A percentile compares a stretch with the other conserved stretches of the same genome.
These are phyloP conservation scores for Porcisia deanei DNA, from an alignment of 208 protist genomes.

Conservation along the genomic window DNA sequence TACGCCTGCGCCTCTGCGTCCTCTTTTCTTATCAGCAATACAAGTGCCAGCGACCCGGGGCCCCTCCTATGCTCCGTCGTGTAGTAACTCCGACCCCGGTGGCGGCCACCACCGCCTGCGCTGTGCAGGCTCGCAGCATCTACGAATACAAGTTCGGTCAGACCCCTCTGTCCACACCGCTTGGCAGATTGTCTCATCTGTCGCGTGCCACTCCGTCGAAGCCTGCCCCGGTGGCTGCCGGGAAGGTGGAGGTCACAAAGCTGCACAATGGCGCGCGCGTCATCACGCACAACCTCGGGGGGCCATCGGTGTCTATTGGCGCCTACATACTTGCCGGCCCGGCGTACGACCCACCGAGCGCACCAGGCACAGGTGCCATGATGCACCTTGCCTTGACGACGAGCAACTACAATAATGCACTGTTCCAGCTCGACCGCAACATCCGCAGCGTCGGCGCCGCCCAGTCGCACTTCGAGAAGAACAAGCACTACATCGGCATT, in stretches of 20 bases:
- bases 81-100: conserved; percentile 24
- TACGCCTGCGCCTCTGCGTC: background rate
- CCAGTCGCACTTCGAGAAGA: conserved; percentile 73
- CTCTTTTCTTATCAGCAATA: background rate
- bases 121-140: conserved; percentile 50
- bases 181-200: conserved; percentile 18
- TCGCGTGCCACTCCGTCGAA: conserved; percentile 14
- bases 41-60: background rate
- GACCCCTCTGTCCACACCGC: conserved; percentile 49
- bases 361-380: conserved; percentile 69
- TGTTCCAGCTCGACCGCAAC: conserved; percentile 86
- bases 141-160: conserved; percentile 84
- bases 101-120: conserved; percentile 21
- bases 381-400: conserved; percentile 82
- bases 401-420: conserved; percentile 83
- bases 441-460: conserved; percentile 76
- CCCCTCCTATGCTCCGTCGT: conserved; percentile 53
- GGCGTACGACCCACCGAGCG: conserved; percentile 71
- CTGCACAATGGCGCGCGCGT: conserved; percentile 83
- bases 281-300: conserved; percentile 75
- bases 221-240: background rate
- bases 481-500: conserved; percentile 85
- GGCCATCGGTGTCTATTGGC: conserved; percentile 74
- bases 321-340: conserved; percentile 85
- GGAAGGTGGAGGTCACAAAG: conserved; percentile 69